phyloP scores from a whole-genome alignment of 345 rosid genomes.

The Dovyalis caffra region DNA sequence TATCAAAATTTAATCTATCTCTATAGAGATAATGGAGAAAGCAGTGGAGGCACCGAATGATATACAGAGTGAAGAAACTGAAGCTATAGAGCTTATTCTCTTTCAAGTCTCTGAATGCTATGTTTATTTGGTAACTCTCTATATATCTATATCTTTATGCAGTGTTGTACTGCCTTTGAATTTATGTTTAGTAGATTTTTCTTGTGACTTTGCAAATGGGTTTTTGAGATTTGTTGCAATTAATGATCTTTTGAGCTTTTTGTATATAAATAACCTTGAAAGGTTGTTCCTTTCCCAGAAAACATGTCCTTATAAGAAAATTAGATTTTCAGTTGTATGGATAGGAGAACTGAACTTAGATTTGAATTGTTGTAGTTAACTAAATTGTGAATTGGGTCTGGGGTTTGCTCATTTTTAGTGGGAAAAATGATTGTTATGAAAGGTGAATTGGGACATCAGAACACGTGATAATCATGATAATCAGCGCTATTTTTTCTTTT shows the following conservation, averaged over 20 bases:
- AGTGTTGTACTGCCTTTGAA: neutral
- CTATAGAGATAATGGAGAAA: conserved; percentile 25
- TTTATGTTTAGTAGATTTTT: neutral
- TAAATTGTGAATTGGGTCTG: neutral
- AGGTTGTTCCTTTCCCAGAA: neutral
- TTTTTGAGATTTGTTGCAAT: neutral
- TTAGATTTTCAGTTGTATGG: neutral
- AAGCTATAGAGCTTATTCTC: conserved; percentile 66
- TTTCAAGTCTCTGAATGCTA: conserved; percentile 93
- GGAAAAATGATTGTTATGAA: no score
- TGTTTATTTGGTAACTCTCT: conserved; percentile 66
- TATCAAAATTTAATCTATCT: neutral
- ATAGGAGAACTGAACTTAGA: neutral
- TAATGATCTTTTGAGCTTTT: neutral
- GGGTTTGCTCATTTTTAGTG: no score
- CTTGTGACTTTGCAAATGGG: neutral
- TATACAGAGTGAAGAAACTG: conserved; percentile 49
- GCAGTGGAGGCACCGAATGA: conserved; percentile 17
- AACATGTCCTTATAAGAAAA: neutral
- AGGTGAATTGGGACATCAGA: neutral
- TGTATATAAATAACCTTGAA: neutral
- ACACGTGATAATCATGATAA: neutral
- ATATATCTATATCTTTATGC: neutral
- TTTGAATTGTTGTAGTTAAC: neutral
- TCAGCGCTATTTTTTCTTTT: neutral